Percentiles rank a stretch among this genome's conserved stretches.
Conservation (phyloP, 2,329 filamentous ascomycete species). For the Neoscytalidium dimidiatum region DNA sequence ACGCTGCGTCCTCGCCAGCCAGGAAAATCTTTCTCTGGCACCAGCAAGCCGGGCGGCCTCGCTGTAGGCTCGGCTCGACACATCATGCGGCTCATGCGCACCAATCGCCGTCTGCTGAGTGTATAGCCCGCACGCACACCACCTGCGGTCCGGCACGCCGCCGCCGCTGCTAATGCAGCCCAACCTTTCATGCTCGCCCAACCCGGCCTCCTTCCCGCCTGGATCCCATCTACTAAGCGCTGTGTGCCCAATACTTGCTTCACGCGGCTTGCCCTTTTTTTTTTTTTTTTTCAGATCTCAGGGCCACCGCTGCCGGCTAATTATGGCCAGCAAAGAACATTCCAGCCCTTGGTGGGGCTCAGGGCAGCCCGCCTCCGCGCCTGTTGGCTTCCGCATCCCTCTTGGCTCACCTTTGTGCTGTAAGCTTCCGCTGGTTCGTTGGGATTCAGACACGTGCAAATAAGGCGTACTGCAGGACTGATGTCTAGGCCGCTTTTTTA, state of each 20-base stretch:
- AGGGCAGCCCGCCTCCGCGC: not conserved
- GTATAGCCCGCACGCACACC: not conserved
- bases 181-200: conserved; percentile 15
- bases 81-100: conserved; percentile 11
- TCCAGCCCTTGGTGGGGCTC: not conserved
- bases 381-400: not conserved
- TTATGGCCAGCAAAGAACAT: not conserved
- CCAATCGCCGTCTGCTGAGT: conserved; percentile 1
- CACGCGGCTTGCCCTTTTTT: not conserved
- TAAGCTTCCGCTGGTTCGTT: not conserved
- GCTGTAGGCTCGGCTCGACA: conserved; percentile 18
- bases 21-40: conserved; percentile 11
- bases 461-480: not conserved
- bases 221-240: not conserved
- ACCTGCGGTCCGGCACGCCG: conserved; percentile 12
- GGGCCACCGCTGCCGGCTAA: not conserved
- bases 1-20: conserved; percentile 1
- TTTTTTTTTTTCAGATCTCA: not conserved
- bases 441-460: conserved; percentile 14
- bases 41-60: conserved; percentile 5
- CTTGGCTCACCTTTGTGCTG: not conserved
- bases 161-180: conserved; percentile 17
- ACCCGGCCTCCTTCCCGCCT: conserved; percentile 2
- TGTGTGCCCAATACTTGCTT: not conserved
- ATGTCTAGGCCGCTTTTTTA: conserved; percentile 9